These are phyloP conservation scores for Pestalotiopsis fici DNA, from an alignment of 2,329 filamentous ascomycete genomes.

Conservation along the genomic window DNA sequence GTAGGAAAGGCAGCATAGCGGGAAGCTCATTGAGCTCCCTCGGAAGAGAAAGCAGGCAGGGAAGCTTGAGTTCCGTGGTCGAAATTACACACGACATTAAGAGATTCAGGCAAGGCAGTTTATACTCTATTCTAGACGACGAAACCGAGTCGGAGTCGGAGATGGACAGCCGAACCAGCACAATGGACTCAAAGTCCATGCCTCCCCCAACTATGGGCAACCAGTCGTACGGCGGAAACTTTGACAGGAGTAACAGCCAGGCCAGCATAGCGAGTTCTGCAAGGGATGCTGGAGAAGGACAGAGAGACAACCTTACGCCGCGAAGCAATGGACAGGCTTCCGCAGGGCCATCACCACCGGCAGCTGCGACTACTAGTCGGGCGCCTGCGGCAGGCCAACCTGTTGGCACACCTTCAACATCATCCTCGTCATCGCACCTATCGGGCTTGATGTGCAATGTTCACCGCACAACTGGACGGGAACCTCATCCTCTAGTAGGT, in stretches of 20 bases:
- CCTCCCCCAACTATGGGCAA: slow-evolving; percentile 20
- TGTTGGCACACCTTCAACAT: slow-evolving; percentile 44
- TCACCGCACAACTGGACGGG: slow-evolving; percentile 84
- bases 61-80: not conserved
- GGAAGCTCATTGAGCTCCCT: not conserved
- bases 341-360: slow-evolving; percentile 57
- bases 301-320: slow-evolving; percentile 50
- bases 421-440: slow-evolving; percentile 57
- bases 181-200: slow-evolving; percentile 49
- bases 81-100: not conserved
- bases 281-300: slow-evolving; percentile 47
- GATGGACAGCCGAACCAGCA: slow-evolving; percentile 42
- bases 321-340: slow-evolving; percentile 56
- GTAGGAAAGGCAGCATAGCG: not conserved
- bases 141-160: slow-evolving; percentile 27
- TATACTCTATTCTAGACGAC: slow-evolving; percentile 35
- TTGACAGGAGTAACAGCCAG: slow-evolving; percentile 48
- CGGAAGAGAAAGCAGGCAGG: not conserved
- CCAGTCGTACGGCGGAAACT: slow-evolving; percentile 37
- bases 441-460: slow-evolving; percentile 72
- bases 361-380: slow-evolving; percentile 27
- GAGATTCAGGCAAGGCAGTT: slow-evolving; percentile 12
- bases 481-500: slow-evolving; percentile 89
- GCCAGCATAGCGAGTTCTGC: slow-evolving; percentile 44
- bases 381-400: slow-evolving; percentile 35